Evolutionary conservation across 495 filamentous ascomycete genomes (phyloP).

Genomic region (Xylaria grammica): DNA sequence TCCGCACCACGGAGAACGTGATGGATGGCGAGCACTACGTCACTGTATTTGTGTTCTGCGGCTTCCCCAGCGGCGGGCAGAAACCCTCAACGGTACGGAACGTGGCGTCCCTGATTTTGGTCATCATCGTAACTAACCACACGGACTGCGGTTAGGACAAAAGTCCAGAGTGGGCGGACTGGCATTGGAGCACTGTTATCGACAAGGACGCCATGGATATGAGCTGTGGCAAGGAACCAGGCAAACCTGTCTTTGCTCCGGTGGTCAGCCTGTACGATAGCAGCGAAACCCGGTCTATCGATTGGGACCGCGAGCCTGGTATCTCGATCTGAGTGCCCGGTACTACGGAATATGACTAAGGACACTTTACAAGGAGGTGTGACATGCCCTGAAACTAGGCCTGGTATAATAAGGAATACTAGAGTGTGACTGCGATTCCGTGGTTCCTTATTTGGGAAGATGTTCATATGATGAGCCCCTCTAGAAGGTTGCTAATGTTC

Average conservation of each 20-base stretch:
- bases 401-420: background rate
- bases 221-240: background rate
- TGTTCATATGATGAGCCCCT: too few species aligned
- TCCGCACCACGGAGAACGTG: constrained; percentile 16
- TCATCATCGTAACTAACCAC: constrained; percentile 2
- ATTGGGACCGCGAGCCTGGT: constrained; percentile 14
- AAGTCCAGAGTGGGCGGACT: constrained; percentile 4
- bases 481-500: too few species aligned
- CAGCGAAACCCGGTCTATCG: background rate
- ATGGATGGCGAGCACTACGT: constrained; percentile 13
- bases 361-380: background rate
- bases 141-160: constrained; percentile 3
- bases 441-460: too few species aligned
- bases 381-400: background rate
- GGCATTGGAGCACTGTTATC: constrained; percentile 8
- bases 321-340: background rate
- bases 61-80: background rate
- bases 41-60: constrained; percentile 9
- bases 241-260: constrained; percentile 13
- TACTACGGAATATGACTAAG: background rate
- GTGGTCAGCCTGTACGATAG: background rate
- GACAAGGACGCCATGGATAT: background rate
- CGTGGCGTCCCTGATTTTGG: background rate
- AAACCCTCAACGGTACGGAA: constrained; percentile 3
- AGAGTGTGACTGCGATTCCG: too few species aligned